Conservation (phyloP, 805 yeast species). For the Blastobotrys attinorum region DNA sequence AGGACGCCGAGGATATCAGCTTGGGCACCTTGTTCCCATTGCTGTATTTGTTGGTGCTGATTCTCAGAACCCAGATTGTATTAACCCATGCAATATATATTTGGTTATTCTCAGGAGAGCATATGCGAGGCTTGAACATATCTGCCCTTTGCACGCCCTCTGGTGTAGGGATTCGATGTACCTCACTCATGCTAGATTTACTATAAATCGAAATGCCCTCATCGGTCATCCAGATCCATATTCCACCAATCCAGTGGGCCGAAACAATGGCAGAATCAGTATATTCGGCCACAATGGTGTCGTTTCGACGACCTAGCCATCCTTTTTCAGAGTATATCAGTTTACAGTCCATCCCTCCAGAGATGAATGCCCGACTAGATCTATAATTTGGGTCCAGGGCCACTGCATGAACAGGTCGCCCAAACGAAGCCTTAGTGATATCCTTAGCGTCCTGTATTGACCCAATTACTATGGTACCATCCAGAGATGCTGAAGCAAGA, state of each 20-base stretch:
- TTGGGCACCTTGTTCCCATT: conserved; percentile 5
- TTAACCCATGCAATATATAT: conserved; percentile 78
- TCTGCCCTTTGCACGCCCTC: conserved; percentile 56
- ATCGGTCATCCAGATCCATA: conserved; percentile 79
- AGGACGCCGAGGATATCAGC: conserved; percentile 12
- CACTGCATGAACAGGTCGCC: conserved; percentile 82
- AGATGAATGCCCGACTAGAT: conserved; percentile 55
- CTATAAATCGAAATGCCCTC: conserved; percentile 67
- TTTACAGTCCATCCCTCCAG: conserved; percentile 88
- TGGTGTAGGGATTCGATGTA: conserved; percentile 52
- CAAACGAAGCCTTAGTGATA: conserved; percentile 69
- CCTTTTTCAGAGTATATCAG: conserved; percentile 65
- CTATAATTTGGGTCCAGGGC: conserved; percentile 66
- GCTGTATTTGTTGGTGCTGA: conserved; percentile 32
- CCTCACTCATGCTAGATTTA: conserved; percentile 38
- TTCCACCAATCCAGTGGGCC: conserved; percentile 52
- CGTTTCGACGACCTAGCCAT: conserved; percentile 82
- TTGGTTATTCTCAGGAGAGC: conserved; percentile 55
- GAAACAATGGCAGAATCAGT: conserved; percentile 52
- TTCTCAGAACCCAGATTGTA: conserved; percentile 61
- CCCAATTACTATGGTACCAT: conserved; percentile 85
- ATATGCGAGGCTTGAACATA: conserved; percentile 73
- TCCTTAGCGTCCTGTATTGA: conserved; percentile 54
- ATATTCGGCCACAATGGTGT: conserved; percentile 46
- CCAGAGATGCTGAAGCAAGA: conserved; percentile 86